A percentile compares a stretch with the other conserved stretches of the same genome.
Conservation (phyloP, 257 asterid species). For the Misopates orontium region DNA sequence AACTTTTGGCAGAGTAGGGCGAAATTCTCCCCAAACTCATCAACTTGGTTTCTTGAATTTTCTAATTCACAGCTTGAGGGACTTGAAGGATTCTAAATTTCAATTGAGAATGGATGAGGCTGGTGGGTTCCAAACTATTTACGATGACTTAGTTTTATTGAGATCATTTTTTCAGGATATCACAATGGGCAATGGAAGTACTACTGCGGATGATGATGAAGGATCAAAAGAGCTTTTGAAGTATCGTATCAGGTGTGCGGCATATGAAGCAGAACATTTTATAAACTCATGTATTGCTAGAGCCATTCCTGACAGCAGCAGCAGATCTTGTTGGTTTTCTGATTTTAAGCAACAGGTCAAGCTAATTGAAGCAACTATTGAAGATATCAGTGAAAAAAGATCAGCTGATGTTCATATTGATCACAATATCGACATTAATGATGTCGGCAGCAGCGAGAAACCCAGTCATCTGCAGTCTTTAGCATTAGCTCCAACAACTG, state of each 20-base stretch:
- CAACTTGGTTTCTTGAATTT: background rate
- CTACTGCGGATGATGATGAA: conserved; percentile 41
- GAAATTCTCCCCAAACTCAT: background rate
- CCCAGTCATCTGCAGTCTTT: background rate
- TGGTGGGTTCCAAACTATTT: background rate
- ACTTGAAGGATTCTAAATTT: background rate
- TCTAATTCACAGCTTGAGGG: background rate
- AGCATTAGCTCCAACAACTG: conserved; percentile 6
- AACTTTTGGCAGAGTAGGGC: background rate
- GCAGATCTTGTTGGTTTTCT: no score
- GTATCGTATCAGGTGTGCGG: background rate
- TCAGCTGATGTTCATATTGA: no score
- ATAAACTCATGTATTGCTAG: background rate
- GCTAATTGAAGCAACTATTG: background rate
- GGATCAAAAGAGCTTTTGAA: background rate
- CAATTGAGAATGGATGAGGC: conserved; percentile 44
- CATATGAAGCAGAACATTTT: no score
- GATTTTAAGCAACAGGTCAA: no score
- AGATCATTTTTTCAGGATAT: conserved; percentile 31
- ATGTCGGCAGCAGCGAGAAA: background rate
- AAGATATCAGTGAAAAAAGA: background rate
- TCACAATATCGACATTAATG: no score
- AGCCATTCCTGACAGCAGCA: no score
- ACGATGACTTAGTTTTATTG: background rate
- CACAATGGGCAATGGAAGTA: background rate